Conservation (phyloP, 1,284 basidiomycete species). For the Agroathelia rolfsii region DNA sequence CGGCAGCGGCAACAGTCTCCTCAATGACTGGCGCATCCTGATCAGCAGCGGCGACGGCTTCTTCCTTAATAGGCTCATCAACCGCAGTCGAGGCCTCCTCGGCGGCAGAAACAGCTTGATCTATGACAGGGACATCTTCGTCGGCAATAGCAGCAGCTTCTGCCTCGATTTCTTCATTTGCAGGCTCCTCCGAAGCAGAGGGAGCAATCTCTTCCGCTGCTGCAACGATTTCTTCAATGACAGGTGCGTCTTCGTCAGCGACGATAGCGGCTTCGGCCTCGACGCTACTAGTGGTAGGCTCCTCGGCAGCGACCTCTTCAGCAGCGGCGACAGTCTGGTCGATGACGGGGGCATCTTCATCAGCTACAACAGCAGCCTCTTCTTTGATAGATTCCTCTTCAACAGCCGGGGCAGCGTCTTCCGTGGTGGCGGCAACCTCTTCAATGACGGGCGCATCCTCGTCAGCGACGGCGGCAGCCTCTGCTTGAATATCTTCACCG, state of each 20-base stretch:
- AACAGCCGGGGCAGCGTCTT: neutral
- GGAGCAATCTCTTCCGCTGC: constrained; percentile 3
- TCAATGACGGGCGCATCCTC: neutral
- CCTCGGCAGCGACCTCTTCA: neutral
- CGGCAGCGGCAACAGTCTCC: neutral
- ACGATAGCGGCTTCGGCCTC: neutral
- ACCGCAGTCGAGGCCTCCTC: constrained; percentile 6
- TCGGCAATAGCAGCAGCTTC: constrained; percentile 6
- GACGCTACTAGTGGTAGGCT: constrained; percentile 1
- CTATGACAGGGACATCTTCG: constrained; percentile 1
- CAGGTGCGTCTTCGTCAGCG: constrained; percentile 4
- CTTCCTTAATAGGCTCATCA: neutral
- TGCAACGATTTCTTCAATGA: neutral
- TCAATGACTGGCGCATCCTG: constrained; percentile 4
- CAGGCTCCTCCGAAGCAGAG: neutral
- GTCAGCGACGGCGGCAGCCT: constrained; percentile 1
- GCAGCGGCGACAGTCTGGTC: constrained; percentile 1
- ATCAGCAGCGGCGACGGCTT: constrained; percentile 1
- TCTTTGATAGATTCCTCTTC: constrained; percentile 1
- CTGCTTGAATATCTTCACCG: constrained; percentile 3
- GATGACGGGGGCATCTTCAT: no score
- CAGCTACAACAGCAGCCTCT: neutral
- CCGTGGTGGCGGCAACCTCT: neutral
- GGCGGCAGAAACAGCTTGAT: constrained; percentile 1
- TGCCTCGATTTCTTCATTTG: no score